Conservation (phyloP, 768 basidiomycete species). For the Termitomyces sp. region DNA sequence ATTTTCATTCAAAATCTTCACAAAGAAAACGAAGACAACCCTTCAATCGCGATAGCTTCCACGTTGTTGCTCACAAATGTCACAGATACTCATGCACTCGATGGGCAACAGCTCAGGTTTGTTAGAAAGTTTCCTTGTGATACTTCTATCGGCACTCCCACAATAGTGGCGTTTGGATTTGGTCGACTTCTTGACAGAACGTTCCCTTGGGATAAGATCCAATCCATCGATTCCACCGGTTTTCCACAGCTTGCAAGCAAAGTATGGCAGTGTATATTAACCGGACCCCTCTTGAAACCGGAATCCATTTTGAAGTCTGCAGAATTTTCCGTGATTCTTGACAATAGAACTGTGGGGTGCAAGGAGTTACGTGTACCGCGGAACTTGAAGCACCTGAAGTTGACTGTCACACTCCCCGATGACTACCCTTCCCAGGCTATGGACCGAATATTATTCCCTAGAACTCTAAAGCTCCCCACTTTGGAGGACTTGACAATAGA, state of each 20-base stretch:
- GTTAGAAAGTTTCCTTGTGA: neutral
- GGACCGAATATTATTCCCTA: neutral
- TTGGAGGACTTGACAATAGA: neutral
- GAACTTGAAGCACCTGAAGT: neutral
- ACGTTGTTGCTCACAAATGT: neutral
- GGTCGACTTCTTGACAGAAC: neutral
- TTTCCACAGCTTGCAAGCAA: neutral
- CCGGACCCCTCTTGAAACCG: neutral
- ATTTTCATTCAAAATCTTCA: neutral
- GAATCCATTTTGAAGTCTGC: neutral
- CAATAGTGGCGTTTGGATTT: neutral
- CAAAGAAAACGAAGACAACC: neutral
- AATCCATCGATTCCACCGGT: neutral
- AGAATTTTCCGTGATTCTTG: neutral
- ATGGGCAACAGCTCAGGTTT: neutral
- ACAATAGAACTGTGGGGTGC: neutral
- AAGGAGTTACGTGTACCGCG: neutral
- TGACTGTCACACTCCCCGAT: neutral
- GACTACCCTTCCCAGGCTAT: neutral
- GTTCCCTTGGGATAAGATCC: neutral
- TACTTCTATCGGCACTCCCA: neutral
- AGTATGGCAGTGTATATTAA: neutral
- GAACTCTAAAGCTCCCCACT: neutral
- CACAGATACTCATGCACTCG: neutral
- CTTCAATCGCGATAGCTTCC: neutral